Percentiles rank a stretch among this genome's conserved stretches.
phyloP scores from a whole-genome alignment of 192 early-diverging fungal species.

The Umbelopsis vinacea region DNA sequence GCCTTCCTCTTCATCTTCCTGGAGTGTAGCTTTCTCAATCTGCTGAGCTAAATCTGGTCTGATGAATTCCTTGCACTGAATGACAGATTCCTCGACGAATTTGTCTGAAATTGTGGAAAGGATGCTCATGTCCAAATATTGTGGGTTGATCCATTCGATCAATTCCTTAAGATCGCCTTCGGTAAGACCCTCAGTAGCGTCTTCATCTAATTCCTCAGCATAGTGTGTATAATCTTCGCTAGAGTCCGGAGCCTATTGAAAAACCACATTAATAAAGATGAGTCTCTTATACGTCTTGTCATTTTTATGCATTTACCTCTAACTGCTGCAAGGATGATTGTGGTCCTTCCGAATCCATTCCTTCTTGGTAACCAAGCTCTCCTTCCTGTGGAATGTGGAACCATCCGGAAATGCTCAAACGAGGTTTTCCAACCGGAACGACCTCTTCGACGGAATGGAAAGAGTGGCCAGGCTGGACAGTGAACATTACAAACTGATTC shows the following conservation, averaged over 20 bases:
- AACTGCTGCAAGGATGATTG: slow-evolving; percentile 65
- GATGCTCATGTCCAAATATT: slow-evolving; percentile 58
- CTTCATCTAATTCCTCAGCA: slow-evolving; percentile 24
- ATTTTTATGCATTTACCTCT: slow-evolving; percentile 31
- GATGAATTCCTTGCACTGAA: slow-evolving; percentile 69
- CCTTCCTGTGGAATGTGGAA: slow-evolving; percentile 78
- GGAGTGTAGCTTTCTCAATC: slow-evolving; percentile 40
- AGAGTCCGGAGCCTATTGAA: slow-evolving; percentile 21
- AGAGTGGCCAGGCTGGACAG: slow-evolving; percentile 76
- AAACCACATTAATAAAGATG: slow-evolving; percentile 6
- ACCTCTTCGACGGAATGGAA: slow-evolving; percentile 86
- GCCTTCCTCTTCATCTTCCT: slow-evolving; percentile 55
- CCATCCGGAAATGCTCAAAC: slow-evolving; percentile 76
- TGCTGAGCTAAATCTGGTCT: slow-evolving; percentile 43
- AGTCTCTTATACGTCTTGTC: neutral
- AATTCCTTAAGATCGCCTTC: slow-evolving; percentile 55
- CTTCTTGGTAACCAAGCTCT: slow-evolving; percentile 63
- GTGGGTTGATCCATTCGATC: slow-evolving; percentile 62
- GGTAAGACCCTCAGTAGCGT: slow-evolving; percentile 39
- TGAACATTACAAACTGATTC: slow-evolving; percentile 83
- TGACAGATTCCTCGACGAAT: slow-evolving; percentile 70
- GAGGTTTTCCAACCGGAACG: slow-evolving; percentile 50
- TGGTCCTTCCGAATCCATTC: slow-evolving; percentile 50
- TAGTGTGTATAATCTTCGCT: slow-evolving; percentile 43
- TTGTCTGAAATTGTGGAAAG: slow-evolving; percentile 59